These are phyloP conservation scores for Citrus mangshanensis DNA, from an alignment of 345 rosid species.

Conservation along the genomic window DNA sequence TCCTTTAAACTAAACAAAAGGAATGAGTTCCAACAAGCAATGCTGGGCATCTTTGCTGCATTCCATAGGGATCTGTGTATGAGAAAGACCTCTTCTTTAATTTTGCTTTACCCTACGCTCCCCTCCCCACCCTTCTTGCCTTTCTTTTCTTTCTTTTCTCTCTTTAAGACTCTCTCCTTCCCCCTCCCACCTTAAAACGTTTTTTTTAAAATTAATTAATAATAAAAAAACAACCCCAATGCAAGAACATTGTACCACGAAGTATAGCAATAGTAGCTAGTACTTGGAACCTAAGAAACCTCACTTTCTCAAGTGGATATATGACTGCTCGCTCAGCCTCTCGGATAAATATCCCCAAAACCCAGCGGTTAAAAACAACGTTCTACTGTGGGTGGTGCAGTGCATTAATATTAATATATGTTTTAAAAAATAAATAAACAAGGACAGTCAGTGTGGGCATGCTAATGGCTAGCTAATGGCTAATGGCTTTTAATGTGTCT, in stretches of 20 bases:
- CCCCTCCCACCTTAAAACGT: neutral
- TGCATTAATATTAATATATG: neutral
- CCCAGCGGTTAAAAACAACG: slow-evolving; percentile 31
- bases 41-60: slow-evolving; percentile 66
- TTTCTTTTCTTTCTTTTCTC: slow-evolving; percentile 4
- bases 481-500: slow-evolving; percentile 7
- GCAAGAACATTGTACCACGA: neutral
- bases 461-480: too few relatives aligned
- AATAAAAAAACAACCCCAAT: neutral
- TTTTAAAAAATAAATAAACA: too few relatives aligned
- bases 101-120: slow-evolving; percentile 39
- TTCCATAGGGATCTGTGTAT: slow-evolving; percentile 94
- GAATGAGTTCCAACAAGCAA: slow-evolving; percentile 61
- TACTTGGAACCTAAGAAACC: slow-evolving; percentile 11
- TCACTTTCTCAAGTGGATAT: slow-evolving; percentile 22
- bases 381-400: neutral
- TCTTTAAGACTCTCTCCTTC: neutral
- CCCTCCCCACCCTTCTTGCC: neutral
- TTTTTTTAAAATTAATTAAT: neutral
- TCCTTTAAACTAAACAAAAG: slow-evolving; percentile 70
- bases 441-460: too few relatives aligned
- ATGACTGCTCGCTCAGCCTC: neutral
- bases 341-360: slow-evolving; percentile 23
- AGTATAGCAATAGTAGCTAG: neutral
- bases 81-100: slow-evolving; percentile 75